Conservation (phyloP, 2,329 filamentous ascomycete genomes). For the Trichoderma koningiopsis region DNA sequence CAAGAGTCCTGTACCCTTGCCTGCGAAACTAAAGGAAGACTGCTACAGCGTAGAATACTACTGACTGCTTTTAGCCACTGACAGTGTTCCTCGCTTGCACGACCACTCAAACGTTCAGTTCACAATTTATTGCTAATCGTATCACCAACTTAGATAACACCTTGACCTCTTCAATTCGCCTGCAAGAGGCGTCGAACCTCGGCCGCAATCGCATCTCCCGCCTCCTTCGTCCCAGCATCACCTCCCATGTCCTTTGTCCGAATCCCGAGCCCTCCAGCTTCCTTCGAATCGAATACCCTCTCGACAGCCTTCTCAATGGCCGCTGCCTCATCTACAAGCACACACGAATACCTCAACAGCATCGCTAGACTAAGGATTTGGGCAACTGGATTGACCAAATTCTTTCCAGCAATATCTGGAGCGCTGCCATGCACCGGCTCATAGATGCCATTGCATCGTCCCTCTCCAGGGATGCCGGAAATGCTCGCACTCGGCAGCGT, state of each 20-base stretch:
- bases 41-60: background rate
- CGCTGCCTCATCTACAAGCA: slow-evolving; percentile 60
- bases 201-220: slow-evolving; percentile 60
- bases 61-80: background rate
- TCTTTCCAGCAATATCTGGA: slow-evolving; percentile 73
- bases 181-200: slow-evolving; percentile 22
- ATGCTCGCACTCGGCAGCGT: slow-evolving; percentile 50
- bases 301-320: slow-evolving; percentile 67
- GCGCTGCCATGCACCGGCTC: slow-evolving; percentile 76
- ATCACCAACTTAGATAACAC: background rate
- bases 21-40: background rate
- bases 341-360: slow-evolving; percentile 74
- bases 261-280: slow-evolving; percentile 48
- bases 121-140: background rate
- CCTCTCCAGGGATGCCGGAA: slow-evolving; percentile 44
- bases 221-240: slow-evolving; percentile 61
- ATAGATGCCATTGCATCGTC: slow-evolving; percentile 68
- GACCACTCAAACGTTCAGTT: background rate
- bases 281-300: slow-evolving; percentile 60
- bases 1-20: background rate
- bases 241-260: slow-evolving; percentile 69
- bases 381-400: slow-evolving; percentile 72
- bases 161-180: background rate
- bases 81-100: background rate
- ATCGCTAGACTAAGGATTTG: slow-evolving; percentile 72